Evolutionary conservation across 768 basidiomycete species (phyloP), one percentile per base, ranked within the genome.

Genomic region (Inosperma sp.): DNA sequence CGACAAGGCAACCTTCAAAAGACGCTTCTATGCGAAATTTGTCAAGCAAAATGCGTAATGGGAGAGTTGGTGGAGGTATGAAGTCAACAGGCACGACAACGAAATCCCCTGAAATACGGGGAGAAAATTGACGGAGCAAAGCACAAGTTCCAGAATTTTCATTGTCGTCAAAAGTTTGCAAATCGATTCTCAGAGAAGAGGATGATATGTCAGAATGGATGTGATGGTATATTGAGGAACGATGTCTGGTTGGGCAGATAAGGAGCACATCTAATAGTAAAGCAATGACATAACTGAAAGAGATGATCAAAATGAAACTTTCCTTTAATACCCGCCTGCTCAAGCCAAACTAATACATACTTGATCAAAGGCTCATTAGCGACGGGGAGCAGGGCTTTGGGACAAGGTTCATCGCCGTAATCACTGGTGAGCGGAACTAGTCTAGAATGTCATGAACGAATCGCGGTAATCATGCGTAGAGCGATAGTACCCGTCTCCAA

Each of bases 71-170:
- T 0, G 93, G 86, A 7, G 93, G 84, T 17, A 93, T 77, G 43
- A 96, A 89, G 65, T 97, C 94, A 62, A 93, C 96, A 6, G 94
- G 87, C 2, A 97, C 77, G 19, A 97, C 67, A 33, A 96, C 79
- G 65, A 96, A 94, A 66, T 96, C 94, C 53, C 82, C 82, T 55
- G 78, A 75, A 55, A 94, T 93, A 41, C 83, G 82, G 41, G 64
- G 70, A 8, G 88, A 76, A 65, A 93, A 90, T 62, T 91, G 81
- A 45, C 82, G 79, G 52, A 95, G 76, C 21, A 94, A 74, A 17
- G 80, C 74, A 55, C 86, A 87, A 2, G 88, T 91, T 35, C 88
- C 90, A 6, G 77, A 74, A 48, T 75, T 74, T 14, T 76, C 69
- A 34, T 86, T 83, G 21, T 76, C 78, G 58, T 91, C 89, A 43